Base-by-base conservation (phyloP, 225 moss, liverwort and hornwort species). In the Straminergon stramineum region DNA sequence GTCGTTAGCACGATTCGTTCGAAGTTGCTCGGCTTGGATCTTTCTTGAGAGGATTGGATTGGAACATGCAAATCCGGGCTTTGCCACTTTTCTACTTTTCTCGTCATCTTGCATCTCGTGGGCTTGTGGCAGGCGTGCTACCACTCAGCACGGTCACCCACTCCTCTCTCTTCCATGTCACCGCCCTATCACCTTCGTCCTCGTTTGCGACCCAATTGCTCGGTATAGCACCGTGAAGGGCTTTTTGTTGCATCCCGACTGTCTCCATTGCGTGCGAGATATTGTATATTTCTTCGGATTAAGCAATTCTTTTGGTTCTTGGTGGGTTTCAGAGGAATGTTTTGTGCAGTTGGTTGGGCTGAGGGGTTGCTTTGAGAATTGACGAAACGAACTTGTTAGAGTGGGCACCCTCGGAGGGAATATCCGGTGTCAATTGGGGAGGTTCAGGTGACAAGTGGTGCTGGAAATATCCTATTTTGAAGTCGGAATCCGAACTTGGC, bases 81-180 rank as follows among this genome's bases (percentile, higher is more conserved):
- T 17, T 32, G 32, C 17, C 88, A 61, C 88, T 88, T 90, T 86
- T 86, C 63, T 65, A 45, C 24, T 57, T 70, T 57, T 35, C 75
- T 92, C 90, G 92, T 88, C 92, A 37, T 83, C 83, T 88, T 86
- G 80, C 75, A 77, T 63, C 76, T 1, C 62, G n/a, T 65, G 90
- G 51, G 89, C 92, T 89, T 93, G 93, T 93, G 91, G 91, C 93
- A 82, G 91, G 52, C 91, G 63, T 85, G 86, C 89, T 68, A 71
- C 92, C 87, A 88, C 83, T 65, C 83, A 34, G 79, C 93, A 85
- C 89, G 45, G 55, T 87, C 84, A 84, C 86, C 84, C 92, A 66
- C 89, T 71, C 69, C 73, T 58, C 48, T 30, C 34, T 26, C 85
- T 71, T 62, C 63, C 85, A 61, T 86, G 79, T 67, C 84, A 51